Percentiles rank a stretch among this genome's conserved stretches.
Conservation (phyloP, 2,329 filamentous ascomycete species). For the Pseudogymnoascus sp. region DNA sequence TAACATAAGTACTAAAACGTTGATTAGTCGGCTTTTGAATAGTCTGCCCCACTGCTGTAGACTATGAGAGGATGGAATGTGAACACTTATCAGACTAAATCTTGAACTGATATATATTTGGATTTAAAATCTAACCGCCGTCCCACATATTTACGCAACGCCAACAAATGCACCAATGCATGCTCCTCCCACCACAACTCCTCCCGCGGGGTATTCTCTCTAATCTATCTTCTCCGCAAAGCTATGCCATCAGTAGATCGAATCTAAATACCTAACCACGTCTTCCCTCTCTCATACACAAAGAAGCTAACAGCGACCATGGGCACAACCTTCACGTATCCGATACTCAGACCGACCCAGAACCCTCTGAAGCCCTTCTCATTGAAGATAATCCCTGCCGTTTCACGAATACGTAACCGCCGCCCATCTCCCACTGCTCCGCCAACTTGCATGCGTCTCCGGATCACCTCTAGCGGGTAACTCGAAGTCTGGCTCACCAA, state of each 20-base stretch:
- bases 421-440: conserved; percentile 88
- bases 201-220: not conserved
- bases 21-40: not conserved
- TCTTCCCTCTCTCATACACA: conserved; percentile 57
- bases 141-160: not conserved
- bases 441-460: conserved; percentile 90
- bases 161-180: conserved; percentile 7
- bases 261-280: conserved; percentile 52
- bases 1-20: not conserved
- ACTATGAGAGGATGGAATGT: too few species aligned
- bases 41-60: not conserved
- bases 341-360: conserved; percentile 87
- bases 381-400: conserved; percentile 61
- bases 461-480: conserved; percentile 88
- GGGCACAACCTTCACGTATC: conserved; percentile 88
- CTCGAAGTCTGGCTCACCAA: conserved; percentile 84
- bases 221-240: not conserved
- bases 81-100: not conserved
- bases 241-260: conserved; percentile 3
- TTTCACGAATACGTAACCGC: conserved; percentile 68
- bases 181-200: conserved; percentile 4
- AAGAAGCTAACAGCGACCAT: conserved; percentile 68
- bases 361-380: conserved; percentile 75
- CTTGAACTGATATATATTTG: not conserved
- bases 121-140: not conserved